phyloP scores from a whole-genome alignment of 306 rosid genomes.

The Fragaria vesca region DNA sequence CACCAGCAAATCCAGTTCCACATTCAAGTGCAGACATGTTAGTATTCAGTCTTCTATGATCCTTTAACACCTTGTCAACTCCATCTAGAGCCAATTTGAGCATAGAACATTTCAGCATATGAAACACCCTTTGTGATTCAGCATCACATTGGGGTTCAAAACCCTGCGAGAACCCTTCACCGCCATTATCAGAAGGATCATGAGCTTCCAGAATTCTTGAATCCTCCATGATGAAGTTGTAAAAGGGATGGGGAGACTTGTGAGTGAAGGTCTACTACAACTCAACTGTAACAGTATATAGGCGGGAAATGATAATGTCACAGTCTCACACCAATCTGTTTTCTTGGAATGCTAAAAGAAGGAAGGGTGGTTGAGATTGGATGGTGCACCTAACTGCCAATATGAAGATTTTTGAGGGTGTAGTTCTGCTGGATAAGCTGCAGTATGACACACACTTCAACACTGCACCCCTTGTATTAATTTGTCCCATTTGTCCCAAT shows the following conservation, averaged over 20 bases:
- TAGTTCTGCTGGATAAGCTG: conserved; percentile 19
- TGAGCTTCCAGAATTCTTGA: neutral
- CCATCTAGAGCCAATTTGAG: conserved; percentile 24
- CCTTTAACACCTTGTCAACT: conserved; percentile 27
- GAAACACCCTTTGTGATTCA: conserved; percentile 1
- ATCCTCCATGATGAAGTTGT: conserved; percentile 14
- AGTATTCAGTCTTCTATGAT: conserved; percentile 1
- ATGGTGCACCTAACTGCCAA: neutral
- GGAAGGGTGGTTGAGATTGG: neutral
- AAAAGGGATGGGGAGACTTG: neutral
- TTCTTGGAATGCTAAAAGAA: conserved; percentile 19
- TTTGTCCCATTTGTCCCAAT: neutral
- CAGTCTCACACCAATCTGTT: neutral
- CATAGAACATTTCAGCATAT: conserved; percentile 18
- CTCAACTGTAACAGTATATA: neutral
- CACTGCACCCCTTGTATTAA: neutral
- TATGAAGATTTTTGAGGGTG: neutral
- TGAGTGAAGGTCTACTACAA: neutral
- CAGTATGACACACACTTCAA: conserved; percentile 24
- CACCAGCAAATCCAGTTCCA: neutral
- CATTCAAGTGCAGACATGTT: neutral
- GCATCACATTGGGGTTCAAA: conserved; percentile 7
- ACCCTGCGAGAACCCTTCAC: neutral
- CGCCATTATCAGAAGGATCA: neutral
- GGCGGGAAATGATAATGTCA: neutral